Conservation (phyloP, 2,329 filamentous ascomycete genomes). For the Fusarium nygamai region DNA sequence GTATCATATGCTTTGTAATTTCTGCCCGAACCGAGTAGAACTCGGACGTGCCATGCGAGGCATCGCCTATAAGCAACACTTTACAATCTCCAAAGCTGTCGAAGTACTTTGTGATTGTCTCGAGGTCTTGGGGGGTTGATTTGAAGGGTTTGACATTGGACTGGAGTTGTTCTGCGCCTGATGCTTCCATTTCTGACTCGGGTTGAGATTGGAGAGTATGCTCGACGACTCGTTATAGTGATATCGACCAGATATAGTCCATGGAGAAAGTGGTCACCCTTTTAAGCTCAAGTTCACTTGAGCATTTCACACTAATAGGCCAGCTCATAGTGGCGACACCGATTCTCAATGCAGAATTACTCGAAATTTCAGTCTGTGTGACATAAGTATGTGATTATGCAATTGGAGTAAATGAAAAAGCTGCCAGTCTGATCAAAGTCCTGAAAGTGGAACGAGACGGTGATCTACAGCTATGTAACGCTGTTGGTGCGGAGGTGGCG, state of each 20-base stretch:
- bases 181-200: slow-evolving; percentile 1
- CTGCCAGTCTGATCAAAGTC: background rate
- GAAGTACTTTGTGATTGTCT: slow-evolving; percentile 10
- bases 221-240: too few species aligned
- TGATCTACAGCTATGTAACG: background rate
- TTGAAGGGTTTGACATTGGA: slow-evolving; percentile 10
- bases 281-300: background rate
- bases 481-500: slow-evolving; percentile 2
- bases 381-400: background rate
- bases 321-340: background rate
- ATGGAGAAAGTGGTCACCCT: background rate
- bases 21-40: slow-evolving; percentile 22
- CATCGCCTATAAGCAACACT: slow-evolving; percentile 19
- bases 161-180: slow-evolving; percentile 10
- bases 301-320: background rate
- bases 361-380: background rate
- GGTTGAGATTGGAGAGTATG: background rate
- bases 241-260: background rate
- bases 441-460: background rate
- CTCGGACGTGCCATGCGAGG: slow-evolving; percentile 27
- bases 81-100: slow-evolving; percentile 23
- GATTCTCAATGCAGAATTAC: background rate
- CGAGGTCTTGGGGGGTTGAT: slow-evolving; percentile 1
- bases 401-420: too few species aligned
- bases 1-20: slow-evolving; percentile 29